A percentile compares a stretch with the other conserved stretches of the same genome.
Evolutionary conservation across 352 stramenopile genomes (phyloP).

Genomic region (Globisporangium uncinulatum): DNA sequence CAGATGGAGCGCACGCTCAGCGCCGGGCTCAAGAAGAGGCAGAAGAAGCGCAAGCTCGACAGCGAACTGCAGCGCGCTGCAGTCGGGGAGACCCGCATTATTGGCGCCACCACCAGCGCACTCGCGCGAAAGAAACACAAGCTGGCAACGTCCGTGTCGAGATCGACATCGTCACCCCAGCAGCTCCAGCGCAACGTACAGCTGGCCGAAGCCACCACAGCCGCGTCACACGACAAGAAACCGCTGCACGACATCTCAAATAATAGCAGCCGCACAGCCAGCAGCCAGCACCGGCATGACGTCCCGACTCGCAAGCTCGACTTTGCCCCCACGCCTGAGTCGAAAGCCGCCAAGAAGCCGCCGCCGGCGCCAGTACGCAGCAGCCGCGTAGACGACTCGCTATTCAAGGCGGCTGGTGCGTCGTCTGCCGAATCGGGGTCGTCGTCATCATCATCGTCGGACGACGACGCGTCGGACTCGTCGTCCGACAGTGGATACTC

Average conservation of each 20-base stretch:
- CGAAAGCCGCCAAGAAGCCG: conserved; percentile 16
- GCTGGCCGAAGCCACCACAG: conserved; percentile 11
- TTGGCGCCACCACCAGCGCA: not conserved
- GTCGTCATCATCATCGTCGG: conserved; percentile 20
- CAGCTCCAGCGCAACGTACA: conserved; percentile 13
- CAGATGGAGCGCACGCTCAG: conserved; percentile 32
- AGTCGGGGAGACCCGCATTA: not conserved
- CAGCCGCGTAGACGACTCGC: conserved; percentile 11
- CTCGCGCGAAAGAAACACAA: conserved; percentile 21
- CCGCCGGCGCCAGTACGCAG: not conserved
- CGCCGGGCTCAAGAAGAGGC: conserved; percentile 25
- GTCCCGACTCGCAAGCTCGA: conserved; percentile 37
- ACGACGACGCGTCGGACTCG: conserved; percentile 17
- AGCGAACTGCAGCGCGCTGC: conserved; percentile 12
- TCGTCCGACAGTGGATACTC: conserved; percentile 22
- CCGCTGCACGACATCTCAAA: conserved; percentile 44
- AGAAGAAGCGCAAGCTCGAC: conserved; percentile 28
- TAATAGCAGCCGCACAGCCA: conserved; percentile 13
- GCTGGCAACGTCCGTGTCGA: conserved; percentile 3
- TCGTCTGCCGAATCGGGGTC: conserved; percentile 6
- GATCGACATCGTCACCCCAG: conserved; percentile 4
- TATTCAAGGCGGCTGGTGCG: not conserved
- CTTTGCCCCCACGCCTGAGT: conserved; percentile 31
- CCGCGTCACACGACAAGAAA: conserved; percentile 9
- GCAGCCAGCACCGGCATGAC: not conserved